Evolutionary conservation across 1,284 basidiomycete genomes (phyloP).

Genomic region (Pholiota adiposa): DNA sequence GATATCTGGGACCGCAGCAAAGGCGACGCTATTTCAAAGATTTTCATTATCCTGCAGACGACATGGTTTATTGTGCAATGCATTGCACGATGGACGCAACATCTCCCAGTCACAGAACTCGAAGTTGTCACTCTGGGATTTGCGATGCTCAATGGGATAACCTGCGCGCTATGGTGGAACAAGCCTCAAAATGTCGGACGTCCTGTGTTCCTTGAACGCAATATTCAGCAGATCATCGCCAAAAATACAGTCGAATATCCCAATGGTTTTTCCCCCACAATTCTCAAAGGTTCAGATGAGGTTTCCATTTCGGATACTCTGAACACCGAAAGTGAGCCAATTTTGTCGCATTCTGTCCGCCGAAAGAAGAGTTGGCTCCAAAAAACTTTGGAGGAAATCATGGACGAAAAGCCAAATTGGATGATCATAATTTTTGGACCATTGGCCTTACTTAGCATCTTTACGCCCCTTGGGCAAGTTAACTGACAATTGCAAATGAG

Average conservation of each 20-base stretch:
- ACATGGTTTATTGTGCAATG: conserved; percentile 34
- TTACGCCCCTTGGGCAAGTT: too few species aligned
- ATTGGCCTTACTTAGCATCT: background rate
- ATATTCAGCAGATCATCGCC: background rate
- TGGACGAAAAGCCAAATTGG: too few species aligned
- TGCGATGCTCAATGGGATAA: conserved; percentile 24
- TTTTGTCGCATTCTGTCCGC: background rate
- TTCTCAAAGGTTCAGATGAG: too few species aligned
- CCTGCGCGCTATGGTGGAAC: conserved; percentile 26
- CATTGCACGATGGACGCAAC: conserved; percentile 20
- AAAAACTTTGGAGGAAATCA: too few species aligned
- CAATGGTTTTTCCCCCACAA: too few species aligned
- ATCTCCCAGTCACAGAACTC: conserved; percentile 30
- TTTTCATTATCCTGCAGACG: conserved; percentile 27
- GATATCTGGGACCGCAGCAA: conserved; percentile 32
- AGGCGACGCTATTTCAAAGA: conserved; percentile 28
- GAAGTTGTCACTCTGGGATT: conserved; percentile 14
- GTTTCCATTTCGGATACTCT: too few species aligned
- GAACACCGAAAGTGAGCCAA: too few species aligned
- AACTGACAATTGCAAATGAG: too few species aligned
- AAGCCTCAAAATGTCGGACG: conserved; percentile 30
- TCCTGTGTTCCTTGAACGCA: background rate
- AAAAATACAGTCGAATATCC: background rate
- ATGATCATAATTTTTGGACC: too few species aligned
- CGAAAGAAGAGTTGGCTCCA: background rate